Conservation (phyloP, 2,329 filamentous ascomycete species). For the Claviceps arundinis region DNA sequence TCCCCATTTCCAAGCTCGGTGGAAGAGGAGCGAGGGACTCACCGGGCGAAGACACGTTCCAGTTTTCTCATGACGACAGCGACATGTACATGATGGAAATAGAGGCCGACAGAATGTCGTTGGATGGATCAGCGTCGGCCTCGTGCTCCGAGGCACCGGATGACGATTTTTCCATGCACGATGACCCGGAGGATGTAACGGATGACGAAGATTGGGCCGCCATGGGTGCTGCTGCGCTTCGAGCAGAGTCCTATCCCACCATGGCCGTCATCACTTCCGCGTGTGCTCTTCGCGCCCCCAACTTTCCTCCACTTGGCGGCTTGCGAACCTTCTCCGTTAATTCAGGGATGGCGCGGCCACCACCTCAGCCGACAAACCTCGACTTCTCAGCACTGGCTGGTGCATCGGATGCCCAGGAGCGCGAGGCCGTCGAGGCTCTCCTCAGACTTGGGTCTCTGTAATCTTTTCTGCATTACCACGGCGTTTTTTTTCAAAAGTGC, state of each 20-base stretch:
- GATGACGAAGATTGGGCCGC: constrained; percentile 95
- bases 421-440: constrained; percentile 69
- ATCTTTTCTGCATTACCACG: constrained; percentile 24
- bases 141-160: constrained; percentile 66
- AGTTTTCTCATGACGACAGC: constrained; percentile 61
- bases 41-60: constrained; percentile 57
- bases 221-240: constrained; percentile 73
- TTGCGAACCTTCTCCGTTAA: constrained; percentile 36
- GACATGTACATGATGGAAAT: constrained; percentile 59
- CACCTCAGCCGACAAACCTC: constrained; percentile 37
- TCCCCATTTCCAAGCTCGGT: constrained; percentile 40
- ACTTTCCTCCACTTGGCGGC: constrained; percentile 33
- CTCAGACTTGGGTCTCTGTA: constrained; percentile 70
- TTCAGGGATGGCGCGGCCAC: constrained; percentile 40
- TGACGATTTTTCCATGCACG: constrained; percentile 51
- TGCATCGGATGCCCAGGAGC: constrained; percentile 57
- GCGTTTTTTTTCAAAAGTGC: constrained; percentile 5
- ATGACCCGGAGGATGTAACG: constrained; percentile 73
- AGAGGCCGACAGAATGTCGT: constrained; percentile 91
- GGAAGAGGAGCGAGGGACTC: constrained; percentile 37
- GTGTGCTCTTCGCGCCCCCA: constrained; percentile 26
- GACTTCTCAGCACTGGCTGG: constrained; percentile 37
- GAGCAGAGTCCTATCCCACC: constrained; percentile 49
- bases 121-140: constrained; percentile 54
- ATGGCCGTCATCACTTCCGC: constrained; percentile 42